Base-by-base conservation (phyloP, 768 basidiomycete genomes). In the Lyophyllum semitale region DNA sequence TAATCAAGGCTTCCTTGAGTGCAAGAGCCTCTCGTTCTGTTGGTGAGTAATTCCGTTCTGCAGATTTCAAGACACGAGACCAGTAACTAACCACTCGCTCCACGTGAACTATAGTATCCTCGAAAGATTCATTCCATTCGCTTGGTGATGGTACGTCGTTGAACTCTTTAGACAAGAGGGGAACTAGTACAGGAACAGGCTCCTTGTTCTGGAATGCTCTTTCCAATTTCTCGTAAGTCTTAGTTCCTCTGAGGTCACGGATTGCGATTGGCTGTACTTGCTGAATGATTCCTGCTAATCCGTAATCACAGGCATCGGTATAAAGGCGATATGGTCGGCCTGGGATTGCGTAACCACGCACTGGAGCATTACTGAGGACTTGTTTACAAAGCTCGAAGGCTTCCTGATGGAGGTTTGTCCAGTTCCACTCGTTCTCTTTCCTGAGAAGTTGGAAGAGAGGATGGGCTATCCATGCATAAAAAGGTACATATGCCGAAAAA, bases 221-320 rank as follows among this genome's bases (percentile, higher is more conserved):
- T 18, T 61, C 3, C 4, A 70, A 25, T n/a, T 58, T 17, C 1
- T 72, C 65, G 47, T 72, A 73, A 0, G 55, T 30, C n/a, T 58
- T 59, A 9, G 71, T 74, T 0, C 71, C 70, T 40, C 54, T 50
- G 8, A 74, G 41, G 35, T 74, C 71, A 9, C 37, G 26, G 3
- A 73, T 59, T 11, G 5, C 4, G 0, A 74, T 69, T 0, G 64
- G 65, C 40, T 74, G 73, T 0, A 73, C 70, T 59, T 74, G 73
- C 43, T 30, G 29, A 6, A 30, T 5, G 59, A 13, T 2, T 12
- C 27, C 32, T 53, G 47, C 67, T 8, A 78, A 77, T 40, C 78
- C 70, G 43, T 78, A 43, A 23, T 43, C 42, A 25, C 42, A 43
- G 42, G 42, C 42, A 23, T 43, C 42, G 42, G n/a, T 43, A 43